Evolutionary conservation across 768 basidiomycete species (phyloP).

Genomic region (Phanerodontia chrysosporium): DNA sequence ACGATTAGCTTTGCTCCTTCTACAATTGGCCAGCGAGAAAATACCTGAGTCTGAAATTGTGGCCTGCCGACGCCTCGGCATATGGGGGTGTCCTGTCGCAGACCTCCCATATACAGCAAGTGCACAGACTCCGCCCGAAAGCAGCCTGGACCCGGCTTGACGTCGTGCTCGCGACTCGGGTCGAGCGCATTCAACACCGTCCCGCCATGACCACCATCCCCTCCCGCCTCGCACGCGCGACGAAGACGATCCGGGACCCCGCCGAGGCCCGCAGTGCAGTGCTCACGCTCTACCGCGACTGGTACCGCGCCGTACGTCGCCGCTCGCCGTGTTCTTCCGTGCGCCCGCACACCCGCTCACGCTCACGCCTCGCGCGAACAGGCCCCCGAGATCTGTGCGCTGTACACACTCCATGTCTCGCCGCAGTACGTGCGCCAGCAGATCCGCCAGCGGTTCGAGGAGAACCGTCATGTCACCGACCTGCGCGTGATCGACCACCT

Average conservation of each 20-base stretch:
- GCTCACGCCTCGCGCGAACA: conserved; percentile 28
- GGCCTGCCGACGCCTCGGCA: neutral
- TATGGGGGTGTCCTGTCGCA: neutral
- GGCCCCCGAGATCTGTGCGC: conserved; percentile 85
- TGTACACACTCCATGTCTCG: conserved; percentile 81
- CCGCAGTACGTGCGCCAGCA: conserved; percentile 74
- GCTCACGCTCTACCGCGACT: conserved; percentile 82
- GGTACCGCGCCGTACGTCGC: conserved; percentile 83
- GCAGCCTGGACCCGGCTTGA: neutral
- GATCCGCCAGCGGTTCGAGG: conserved; percentile 84
- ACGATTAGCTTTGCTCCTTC: neutral
- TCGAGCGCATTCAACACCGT: neutral
- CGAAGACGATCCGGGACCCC: conserved; percentile 50
- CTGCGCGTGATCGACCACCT: conserved; percentile 80
- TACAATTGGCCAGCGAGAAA: neutral
- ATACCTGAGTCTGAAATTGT: neutral
- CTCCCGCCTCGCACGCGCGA: conserved; percentile 72
- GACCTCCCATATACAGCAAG: neutral
- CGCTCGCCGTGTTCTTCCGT: conserved; percentile 1
- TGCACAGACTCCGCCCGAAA: neutral
- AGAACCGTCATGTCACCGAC: conserved; percentile 79
- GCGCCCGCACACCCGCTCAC: neutral
- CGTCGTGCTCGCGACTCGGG: neutral
- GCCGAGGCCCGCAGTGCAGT: conserved; percentile 65
- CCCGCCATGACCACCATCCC: conserved; percentile 78